These are phyloP conservation scores for Dioscorea alata DNA, from an alignment of 106 monocot genomes.

Conservation along the genomic window DNA sequence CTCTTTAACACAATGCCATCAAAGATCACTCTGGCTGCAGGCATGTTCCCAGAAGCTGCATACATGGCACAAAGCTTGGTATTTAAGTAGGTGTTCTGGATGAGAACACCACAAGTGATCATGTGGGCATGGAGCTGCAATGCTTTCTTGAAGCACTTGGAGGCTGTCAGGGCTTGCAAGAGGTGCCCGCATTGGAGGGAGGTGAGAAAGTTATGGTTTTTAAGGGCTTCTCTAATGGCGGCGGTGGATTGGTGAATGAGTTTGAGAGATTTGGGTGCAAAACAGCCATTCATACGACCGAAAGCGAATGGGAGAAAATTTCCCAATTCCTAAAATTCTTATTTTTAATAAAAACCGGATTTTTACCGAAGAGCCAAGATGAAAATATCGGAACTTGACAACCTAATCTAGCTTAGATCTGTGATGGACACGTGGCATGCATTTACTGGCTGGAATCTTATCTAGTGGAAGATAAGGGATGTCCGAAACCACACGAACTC, in stretches of 20 bases:
- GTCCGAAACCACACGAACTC: background rate
- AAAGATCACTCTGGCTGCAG: constrained; percentile 30
- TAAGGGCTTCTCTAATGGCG: too few species aligned
- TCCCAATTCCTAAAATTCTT: too few species aligned
- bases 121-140: constrained; percentile 36
- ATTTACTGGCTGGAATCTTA: constrained; percentile 34
- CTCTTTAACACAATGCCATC: constrained; percentile 18
- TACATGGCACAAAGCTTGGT: constrained; percentile 55
- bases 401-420: constrained; percentile 11
- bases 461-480: constrained; percentile 36
- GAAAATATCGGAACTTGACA: background rate
- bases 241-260: too few species aligned
- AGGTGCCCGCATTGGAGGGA: constrained; percentile 51
- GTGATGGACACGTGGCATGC: constrained; percentile 27
- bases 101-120: constrained; percentile 36
- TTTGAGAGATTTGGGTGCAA: background rate
- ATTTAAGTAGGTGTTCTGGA: constrained; percentile 39
- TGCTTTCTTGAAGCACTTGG: constrained; percentile 13
- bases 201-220: constrained; percentile 11
- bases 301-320: background rate
- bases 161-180: constrained; percentile 38
- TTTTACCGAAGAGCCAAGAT: too few species aligned
- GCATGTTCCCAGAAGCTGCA: constrained; percentile 22
- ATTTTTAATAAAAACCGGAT: too few species aligned
- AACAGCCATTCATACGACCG: constrained; percentile 3